Conservation (phyloP, 352 stramenopile species). For the Peronospora farinosa region DNA sequence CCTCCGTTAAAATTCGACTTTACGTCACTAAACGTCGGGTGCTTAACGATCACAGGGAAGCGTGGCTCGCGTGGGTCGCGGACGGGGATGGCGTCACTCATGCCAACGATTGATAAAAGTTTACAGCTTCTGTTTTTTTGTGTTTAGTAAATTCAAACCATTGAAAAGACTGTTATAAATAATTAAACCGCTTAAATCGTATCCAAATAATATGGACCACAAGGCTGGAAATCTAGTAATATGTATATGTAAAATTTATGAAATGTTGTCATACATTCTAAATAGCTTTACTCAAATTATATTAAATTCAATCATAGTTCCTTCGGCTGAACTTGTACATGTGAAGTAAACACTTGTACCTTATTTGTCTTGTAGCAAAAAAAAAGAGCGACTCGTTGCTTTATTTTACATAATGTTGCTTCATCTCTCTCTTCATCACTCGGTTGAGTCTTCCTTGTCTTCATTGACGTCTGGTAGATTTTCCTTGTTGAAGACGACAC, state of each 20-base stretch:
- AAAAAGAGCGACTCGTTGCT: neutral
- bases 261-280: too few relatives aligned
- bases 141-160: constrained; percentile 11
- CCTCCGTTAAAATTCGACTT: constrained; percentile 56
- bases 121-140: constrained; percentile 9
- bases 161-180: constrained; percentile 2
- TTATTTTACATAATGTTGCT: constrained; percentile 18
- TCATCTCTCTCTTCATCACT: neutral
- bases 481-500: constrained; percentile 93
- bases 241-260: too few relatives aligned
- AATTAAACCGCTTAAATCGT: too few relatives aligned
- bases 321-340: too few relatives aligned
- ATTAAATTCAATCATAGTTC: too few relatives aligned
- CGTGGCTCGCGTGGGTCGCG: constrained; percentile 51
- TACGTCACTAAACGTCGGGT: constrained; percentile 69
- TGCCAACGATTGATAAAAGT: constrained; percentile 11
- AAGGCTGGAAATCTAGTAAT: too few relatives aligned
- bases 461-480: constrained; percentile 53
- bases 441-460: neutral
- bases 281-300: too few relatives aligned
- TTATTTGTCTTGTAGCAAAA: too few relatives aligned
- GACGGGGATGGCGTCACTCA: constrained; percentile 41
- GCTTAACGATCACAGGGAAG: constrained; percentile 76
- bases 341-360: too few relatives aligned
- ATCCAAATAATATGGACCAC: too few relatives aligned